Base-by-base conservation (phyloP, 768 basidiomycete species). In the Mycena rebaudengoi region DNA sequence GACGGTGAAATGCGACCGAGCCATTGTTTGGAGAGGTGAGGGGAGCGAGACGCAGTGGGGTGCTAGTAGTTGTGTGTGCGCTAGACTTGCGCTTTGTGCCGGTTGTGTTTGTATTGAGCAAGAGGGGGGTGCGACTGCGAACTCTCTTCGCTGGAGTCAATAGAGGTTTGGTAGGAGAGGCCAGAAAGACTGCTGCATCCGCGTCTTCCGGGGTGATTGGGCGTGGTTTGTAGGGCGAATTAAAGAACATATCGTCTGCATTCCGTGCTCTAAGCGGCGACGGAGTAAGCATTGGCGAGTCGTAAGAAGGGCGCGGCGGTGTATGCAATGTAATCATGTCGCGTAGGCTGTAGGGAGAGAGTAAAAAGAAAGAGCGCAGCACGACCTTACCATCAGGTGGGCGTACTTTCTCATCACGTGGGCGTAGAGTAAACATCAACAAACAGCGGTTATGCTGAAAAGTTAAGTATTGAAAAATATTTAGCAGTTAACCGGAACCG, bases 61-160 rank as follows among this genome's bases (percentile, higher is more conserved):
- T n/a, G n/a, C n/a, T n/a, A 11, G 89, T 91, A 41, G 79, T 78
- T 54, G 78, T 79, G 35, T 60, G 70, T 66, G 75, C 82, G 51
- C 76, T 80, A 6, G 88, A 87, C 73, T 91, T 91, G 70, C 90
- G 87, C 74, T 91, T 91, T 1, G 84, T 87, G 39, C 89, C 88
- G 3, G 83, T 77, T 5, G 73, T 63, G 35, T 71, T 59, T 32
- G 76, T 68, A 43, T 79, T 79, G 37, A 78, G 62, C 39, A 78
- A 79, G 43, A 88, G 78, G 0, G 81, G 78, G 39, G 83, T 72
- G 37, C 83, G 85, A 57, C 75, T 72, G 1, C 76, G 75, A 26
- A 73, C 61, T 63, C 84, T 81, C 71, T 87, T 90, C 13, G 88
- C 80, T 0, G 89, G 89, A 0, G 89, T 90, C 8, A 83, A 79